Evolutionary conservation across 2,329 filamentous ascomycete species (phyloP), one percentile per base, ranked within the genome.

Genomic region (Fusarium pseudoanthophilum): DNA sequence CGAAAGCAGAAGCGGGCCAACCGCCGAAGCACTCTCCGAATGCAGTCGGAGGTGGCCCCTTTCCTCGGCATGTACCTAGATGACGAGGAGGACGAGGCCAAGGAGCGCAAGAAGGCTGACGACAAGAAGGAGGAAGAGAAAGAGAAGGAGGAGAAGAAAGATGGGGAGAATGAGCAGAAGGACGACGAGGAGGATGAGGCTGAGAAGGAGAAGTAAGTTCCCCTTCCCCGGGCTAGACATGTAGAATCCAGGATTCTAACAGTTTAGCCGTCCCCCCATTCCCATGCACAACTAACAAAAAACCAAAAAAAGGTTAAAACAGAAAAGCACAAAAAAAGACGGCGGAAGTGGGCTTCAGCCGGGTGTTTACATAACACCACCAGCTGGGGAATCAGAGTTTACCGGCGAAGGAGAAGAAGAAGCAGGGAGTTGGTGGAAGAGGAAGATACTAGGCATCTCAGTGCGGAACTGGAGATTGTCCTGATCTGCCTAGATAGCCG

Each of bases 51-150:
- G 16, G 21, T 73, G 3, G 43, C 63, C 0, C 52, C 28, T 1
- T 53, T 37, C 7, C 18, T 53, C 0, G 30, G 32, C 0, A 63
- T 55, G 40, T n/a, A 32, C 4, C 3, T 30, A 2, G 36, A 32
- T 16, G 43, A 66, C 2, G 32, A 42, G 2, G 26, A 42, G 4
- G 26, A 62, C 2, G n/a, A 40, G 0, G 16, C 0, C 24, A 42
- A 61, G 21, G 37, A 26, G 7, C 1, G 9, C 18, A 6, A 21
- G 4, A 32, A 11, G 24, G 16, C 7, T 0, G 24, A 2, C 1
- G 3, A 45, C 7, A 11, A 49, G 14, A 39, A 63, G 34, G 9
- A 13, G 4, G 14, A 28, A 1, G 45, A 67, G 24, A 5, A 42
- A 15, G 20, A 48, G 51, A 30, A 48, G 15, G 7, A 13, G 5